phyloP scores from a whole-genome alignment of 2,329 filamentous ascomycete species.

The Fusarium hainanense region DNA sequence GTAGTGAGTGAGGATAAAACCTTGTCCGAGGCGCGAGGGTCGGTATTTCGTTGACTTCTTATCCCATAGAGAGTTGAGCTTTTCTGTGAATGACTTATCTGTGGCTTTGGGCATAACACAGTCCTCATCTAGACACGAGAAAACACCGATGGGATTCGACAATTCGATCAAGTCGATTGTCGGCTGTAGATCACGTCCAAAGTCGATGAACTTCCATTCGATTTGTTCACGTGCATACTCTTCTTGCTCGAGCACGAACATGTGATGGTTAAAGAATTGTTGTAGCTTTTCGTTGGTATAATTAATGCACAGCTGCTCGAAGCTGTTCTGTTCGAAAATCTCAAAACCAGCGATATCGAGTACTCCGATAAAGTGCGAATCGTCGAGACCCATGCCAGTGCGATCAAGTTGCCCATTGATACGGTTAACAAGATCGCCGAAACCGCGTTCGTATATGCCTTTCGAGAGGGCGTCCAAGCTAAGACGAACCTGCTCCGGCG shows the following conservation, averaged over 20 bases:
- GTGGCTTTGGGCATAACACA: slow-evolving; percentile 99
- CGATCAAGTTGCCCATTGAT: slow-evolving; percentile 94
- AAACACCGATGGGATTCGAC: slow-evolving; percentile 97
- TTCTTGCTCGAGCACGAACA: slow-evolving; percentile 99
- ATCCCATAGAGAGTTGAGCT: slow-evolving; percentile 96
- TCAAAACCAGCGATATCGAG: slow-evolving; percentile 99
- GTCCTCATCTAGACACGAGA: slow-evolving; percentile 97
- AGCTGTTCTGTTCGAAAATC: slow-evolving; percentile 98
- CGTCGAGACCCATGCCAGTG: slow-evolving; percentile 83
- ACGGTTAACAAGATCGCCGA: slow-evolving; percentile 88
- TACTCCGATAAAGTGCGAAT: slow-evolving; percentile 96
- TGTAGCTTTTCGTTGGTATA: slow-evolving; percentile 99
- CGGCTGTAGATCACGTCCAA: slow-evolving; percentile 94
- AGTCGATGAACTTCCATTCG: slow-evolving; percentile 99
- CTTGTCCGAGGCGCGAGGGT: slow-evolving; percentile 85
- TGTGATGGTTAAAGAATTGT: slow-evolving; percentile 99
- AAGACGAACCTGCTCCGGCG: slow-evolving; percentile 92
- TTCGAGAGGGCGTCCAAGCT: slow-evolving; percentile 92
- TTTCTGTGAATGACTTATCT: slow-evolving; percentile 96
- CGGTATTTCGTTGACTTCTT: slow-evolving; percentile 95
- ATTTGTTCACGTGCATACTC: slow-evolving; percentile 98
- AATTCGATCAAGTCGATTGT: slow-evolving; percentile 98
- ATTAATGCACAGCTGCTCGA: slow-evolving; percentile 99
- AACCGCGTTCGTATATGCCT: slow-evolving; percentile 96
- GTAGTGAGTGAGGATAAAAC: slow-evolving; percentile 96